Percentiles rank a stretch among this genome's conserved stretches.
Evolutionary conservation across 1,139 yeast genomes (phyloP).

Genomic region (Hemisphaericaspora lyxosophila): DNA sequence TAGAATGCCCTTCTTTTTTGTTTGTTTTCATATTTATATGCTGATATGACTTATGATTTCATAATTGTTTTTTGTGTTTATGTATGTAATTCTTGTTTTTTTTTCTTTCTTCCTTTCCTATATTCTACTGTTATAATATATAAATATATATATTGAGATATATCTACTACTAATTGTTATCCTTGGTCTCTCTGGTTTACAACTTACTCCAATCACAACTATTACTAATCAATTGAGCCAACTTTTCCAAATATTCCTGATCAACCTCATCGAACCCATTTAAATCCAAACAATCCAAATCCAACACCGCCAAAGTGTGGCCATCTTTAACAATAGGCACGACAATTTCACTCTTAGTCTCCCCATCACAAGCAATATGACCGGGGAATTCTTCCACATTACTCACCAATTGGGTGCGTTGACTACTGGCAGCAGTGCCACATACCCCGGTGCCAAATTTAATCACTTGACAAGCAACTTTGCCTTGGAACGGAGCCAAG

Average conservation of each 20-base stretch:
- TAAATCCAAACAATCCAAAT: slow-evolving; percentile 70
- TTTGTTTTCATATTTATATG: not conserved
- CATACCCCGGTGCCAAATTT: slow-evolving; percentile 84
- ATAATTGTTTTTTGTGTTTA: not conserved
- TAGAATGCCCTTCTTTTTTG: not conserved
- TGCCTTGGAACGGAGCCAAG: slow-evolving; percentile 94
- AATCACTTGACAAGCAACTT: slow-evolving; percentile 90
- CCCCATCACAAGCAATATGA: slow-evolving; percentile 97
- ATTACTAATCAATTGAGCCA: slow-evolving; percentile 52
- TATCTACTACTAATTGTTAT: not conserved
- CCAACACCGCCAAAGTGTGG: slow-evolving; percentile 69
- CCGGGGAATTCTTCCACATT: slow-evolving; percentile 82
- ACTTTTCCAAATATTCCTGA: slow-evolving; percentile 53
- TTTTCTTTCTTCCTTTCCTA: not conserved
- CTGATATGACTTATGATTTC: slow-evolving; percentile 3
- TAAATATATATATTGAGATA: too few relatives aligned
- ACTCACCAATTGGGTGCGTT: slow-evolving; percentile 67
- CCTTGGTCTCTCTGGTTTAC: slow-evolving; percentile 5
- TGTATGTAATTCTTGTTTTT: not conserved
- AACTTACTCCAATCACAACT: slow-evolving; percentile 42
- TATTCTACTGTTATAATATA: too few relatives aligned
- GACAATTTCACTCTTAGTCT: slow-evolving; percentile 88
- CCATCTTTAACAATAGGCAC: slow-evolving; percentile 66
- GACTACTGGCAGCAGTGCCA: slow-evolving; percentile 70
- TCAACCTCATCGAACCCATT: slow-evolving; percentile 71